Conservation (phyloP, 78 protist species). For the Cavenderia fasciculata region DNA sequence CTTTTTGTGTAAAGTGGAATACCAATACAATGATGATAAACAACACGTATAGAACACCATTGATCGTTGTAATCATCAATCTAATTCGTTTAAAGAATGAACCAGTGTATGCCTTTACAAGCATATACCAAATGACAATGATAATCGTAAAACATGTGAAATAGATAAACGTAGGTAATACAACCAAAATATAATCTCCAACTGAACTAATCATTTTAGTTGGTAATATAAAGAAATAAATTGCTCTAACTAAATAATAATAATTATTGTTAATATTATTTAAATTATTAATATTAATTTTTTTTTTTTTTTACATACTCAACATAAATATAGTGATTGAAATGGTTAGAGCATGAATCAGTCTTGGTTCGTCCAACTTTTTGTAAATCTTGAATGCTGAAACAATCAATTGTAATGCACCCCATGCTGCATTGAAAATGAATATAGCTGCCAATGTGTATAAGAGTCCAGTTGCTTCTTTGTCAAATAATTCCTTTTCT, state of each 20-base stretch:
- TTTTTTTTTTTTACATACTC: no score
- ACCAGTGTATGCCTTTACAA: no score
- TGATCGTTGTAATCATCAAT: constrained; percentile 1
- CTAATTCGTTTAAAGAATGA: no score
- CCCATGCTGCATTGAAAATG: constrained; percentile 14
- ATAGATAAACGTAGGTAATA: constrained; percentile 51
- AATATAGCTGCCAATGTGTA: constrained; percentile 46
- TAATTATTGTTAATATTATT: no score
- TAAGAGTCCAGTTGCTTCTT: constrained; percentile 7
- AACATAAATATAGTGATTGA: constrained; percentile 12
- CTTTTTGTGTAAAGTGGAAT: constrained; percentile 39
- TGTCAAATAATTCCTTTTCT: not conserved
- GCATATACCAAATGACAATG: constrained; percentile 48
- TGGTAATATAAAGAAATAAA: constrained; percentile 52
- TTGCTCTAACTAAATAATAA: no score
- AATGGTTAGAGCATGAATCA: constrained; percentile 14
- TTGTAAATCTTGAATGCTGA: not conserved
- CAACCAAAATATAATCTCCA: constrained; percentile 51
- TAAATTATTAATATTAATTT: no score
- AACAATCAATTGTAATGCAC: constrained; percentile 5
- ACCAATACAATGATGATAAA: constrained; percentile 44
- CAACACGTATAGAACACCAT: constrained; percentile 15
- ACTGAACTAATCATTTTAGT: not conserved
- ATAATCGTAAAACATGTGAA: constrained; percentile 39
- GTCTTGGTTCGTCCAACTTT: no score